Percentiles rank a stretch among this genome's conserved stretches.
Evolutionary conservation across 495 filamentous ascomycete species (phyloP).

Genomic region (Penicillium daleae): DNA sequence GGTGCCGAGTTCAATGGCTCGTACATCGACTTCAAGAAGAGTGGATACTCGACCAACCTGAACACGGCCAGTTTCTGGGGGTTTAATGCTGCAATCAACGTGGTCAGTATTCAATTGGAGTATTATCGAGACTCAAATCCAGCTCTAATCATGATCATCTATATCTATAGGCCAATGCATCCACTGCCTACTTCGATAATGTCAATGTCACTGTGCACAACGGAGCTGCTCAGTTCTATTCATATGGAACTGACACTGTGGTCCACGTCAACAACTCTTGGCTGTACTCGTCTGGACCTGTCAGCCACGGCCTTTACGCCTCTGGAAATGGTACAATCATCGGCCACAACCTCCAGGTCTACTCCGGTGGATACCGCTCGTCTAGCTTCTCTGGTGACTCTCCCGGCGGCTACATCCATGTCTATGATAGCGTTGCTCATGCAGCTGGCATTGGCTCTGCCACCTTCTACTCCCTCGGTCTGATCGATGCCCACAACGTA

Average conservation of each 20-base stretch:
- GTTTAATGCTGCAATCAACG: constrained; percentile 26
- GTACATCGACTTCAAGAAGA: constrained; percentile 19
- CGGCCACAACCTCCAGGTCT: constrained; percentile 16
- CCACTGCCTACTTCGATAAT: constrained; percentile 15
- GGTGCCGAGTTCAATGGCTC: constrained; percentile 16
- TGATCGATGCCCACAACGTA: constrained; percentile 16
- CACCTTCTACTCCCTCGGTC: constrained; percentile 23
- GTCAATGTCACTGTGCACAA: constrained; percentile 24
- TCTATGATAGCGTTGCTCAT: constrained; percentile 25
- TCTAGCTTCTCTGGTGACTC: constrained; percentile 27
- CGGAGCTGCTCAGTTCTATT: constrained; percentile 20
- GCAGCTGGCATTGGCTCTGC: constrained; percentile 26
- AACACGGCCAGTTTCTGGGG: constrained; percentile 27
- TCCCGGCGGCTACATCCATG: constrained; percentile 20
- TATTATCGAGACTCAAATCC: not conserved
- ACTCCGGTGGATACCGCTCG: constrained; percentile 24
- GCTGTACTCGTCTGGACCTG: constrained; percentile 28
- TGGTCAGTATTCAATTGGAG: constrained; percentile 1
- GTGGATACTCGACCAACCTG: constrained; percentile 23
- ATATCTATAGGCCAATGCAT: constrained; percentile 18
- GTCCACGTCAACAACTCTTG: constrained; percentile 23
- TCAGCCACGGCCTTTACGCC: constrained; percentile 25
- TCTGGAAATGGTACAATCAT: constrained; percentile 24
- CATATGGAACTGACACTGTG: constrained; percentile 20
- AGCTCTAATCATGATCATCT: not conserved